A percentile compares a stretch with the other conserved stretches of the same genome.
phyloP scores from a whole-genome alignment of 2,329 filamentous ascomycete genomes.

The Fusarium mundagurra region DNA sequence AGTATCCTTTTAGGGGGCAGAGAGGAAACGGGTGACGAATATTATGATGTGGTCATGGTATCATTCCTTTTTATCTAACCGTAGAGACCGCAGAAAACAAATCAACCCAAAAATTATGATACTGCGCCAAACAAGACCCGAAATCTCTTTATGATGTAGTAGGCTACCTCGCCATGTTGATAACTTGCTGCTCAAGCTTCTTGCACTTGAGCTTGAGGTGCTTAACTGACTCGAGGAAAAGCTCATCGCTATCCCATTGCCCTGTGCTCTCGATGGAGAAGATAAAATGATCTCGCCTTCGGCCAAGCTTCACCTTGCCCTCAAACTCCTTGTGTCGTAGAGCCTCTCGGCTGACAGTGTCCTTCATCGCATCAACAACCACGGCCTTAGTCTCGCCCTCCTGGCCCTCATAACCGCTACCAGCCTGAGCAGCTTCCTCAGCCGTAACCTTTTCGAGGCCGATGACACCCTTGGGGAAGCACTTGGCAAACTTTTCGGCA shows the following conservation, averaged over 20 bases:
- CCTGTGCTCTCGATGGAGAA: slow-evolving; percentile 95
- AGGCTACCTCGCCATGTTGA: slow-evolving; percentile 66
- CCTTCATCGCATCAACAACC: slow-evolving; percentile 87
- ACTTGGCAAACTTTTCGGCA: slow-evolving; percentile 87
- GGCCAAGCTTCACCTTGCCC: slow-evolving; percentile 92
- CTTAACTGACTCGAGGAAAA: slow-evolving; percentile 91
- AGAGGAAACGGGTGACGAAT: slow-evolving; percentile 11
- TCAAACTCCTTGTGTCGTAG: slow-evolving; percentile 92
- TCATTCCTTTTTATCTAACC: slow-evolving; percentile 49
- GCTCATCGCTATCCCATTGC: slow-evolving; percentile 91
- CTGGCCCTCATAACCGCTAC: slow-evolving; percentile 76
- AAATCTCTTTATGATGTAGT: slow-evolving; percentile 20
- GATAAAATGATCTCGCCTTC: slow-evolving; percentile 95
- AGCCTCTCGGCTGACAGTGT: slow-evolving; percentile 94
- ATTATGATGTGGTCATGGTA: slow-evolving; percentile 46
- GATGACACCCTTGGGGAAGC: slow-evolving; percentile 92
- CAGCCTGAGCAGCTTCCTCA: slow-evolving; percentile 68
- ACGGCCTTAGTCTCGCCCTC: slow-evolving; percentile 88
- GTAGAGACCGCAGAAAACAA: slow-evolving; percentile 36
- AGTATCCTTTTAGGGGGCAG: slow-evolving; percentile 44
- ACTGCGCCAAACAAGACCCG: slow-evolving; percentile 37
- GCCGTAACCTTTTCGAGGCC: slow-evolving; percentile 76
- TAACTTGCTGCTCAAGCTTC: slow-evolving; percentile 75
- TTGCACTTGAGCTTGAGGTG: slow-evolving; percentile 86
- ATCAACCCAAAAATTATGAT: slow-evolving; percentile 34